A percentile compares a stretch with the other conserved stretches of the same genome.
phyloP scores from a whole-genome alignment of 75 land plant species.

The Ceratopteris richardii region DNA sequence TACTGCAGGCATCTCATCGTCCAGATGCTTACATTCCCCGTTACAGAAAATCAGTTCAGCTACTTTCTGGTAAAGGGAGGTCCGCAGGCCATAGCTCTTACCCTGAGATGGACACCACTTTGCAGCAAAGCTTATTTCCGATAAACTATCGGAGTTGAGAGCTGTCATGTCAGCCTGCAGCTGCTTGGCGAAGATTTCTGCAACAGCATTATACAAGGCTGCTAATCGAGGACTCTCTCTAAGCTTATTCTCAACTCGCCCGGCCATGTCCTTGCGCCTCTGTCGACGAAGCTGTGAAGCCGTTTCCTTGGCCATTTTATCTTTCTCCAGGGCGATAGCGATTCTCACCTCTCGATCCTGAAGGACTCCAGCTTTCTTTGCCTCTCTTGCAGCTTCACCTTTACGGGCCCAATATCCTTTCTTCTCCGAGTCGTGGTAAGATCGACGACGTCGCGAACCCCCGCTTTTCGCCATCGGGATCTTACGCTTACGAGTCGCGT shows the following conservation, averaged over 20 bases:
- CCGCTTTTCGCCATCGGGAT: background rate
- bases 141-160: conserved; percentile 11
- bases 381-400: background rate
- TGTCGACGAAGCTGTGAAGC: conserved; percentile 28
- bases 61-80: conserved; percentile 44
- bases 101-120: conserved; percentile 73
- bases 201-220: conserved; percentile 32
- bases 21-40: conserved; percentile 33
- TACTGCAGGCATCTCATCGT: conserved; percentile 32
- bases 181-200: conserved; percentile 41
- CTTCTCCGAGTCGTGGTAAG: background rate
- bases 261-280: conserved; percentile 21
- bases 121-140: conserved; percentile 39
- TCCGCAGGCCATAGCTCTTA: conserved; percentile 37
- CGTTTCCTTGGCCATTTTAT: conserved; percentile 9
- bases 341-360: conserved; percentile 21
- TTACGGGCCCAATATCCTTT: too few relatives aligned
- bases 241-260: conserved; percentile 28
- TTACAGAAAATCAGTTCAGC: conserved; percentile 41
- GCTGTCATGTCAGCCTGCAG: conserved; percentile 24
- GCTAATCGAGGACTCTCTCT: conserved; percentile 23
- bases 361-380: background rate
- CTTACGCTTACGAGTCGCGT: background rate
- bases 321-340: conserved; percentile 9
- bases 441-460: background rate